Evolutionary conservation across 768 basidiomycete genomes (phyloP), one percentile per base, ranked within the genome.

Genomic region (Lactarius deliciosus): DNA sequence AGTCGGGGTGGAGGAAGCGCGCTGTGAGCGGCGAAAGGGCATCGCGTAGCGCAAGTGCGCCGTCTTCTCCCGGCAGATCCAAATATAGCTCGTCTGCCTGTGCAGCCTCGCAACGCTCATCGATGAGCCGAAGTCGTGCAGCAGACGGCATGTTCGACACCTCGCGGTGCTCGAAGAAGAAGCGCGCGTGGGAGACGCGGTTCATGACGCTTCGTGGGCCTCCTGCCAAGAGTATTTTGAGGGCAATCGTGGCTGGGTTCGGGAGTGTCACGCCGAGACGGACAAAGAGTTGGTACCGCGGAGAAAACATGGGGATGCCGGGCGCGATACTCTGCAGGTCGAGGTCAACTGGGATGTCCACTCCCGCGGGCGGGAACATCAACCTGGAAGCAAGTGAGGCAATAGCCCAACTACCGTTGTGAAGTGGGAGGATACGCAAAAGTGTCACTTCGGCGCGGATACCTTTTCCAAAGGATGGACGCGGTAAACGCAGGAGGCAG

Each of bases 131-230:
- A 45, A 69, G 65, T 18, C 62, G 40, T 30, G 57, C 32, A 20
- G 66, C 50, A 32, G 53, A 28, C 0, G 66, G 68, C 61, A 69
- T 67, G 1, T 38, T 55, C 15, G 8, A 10, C 11, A n/a, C 43
- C 20, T 2, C 13, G 25, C 68, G 66, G 34, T 69, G 34, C n/a
- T 68, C 68, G 38, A 69, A 69, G 62, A 69, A 69, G 58, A 69
- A 69, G 36, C 66, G 50, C 3, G 68, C 68, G 20, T 69, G 62
- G 20, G 32, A 9, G 25, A 69, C 13, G 8, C 61, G 62, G 9
- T 50, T 36, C 10, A 38, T 22, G n/a, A 69, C 45, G 32, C 7
- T 40, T 4, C 58, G 61, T 7, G 62, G 68, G 25, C 50, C 63
- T 20, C 28, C 11, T 8, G 43, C 53, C 1, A 22, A n/a, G 5